Conservation (phyloP, 768 basidiomycete species). For the Crepidotus variabilis region DNA sequence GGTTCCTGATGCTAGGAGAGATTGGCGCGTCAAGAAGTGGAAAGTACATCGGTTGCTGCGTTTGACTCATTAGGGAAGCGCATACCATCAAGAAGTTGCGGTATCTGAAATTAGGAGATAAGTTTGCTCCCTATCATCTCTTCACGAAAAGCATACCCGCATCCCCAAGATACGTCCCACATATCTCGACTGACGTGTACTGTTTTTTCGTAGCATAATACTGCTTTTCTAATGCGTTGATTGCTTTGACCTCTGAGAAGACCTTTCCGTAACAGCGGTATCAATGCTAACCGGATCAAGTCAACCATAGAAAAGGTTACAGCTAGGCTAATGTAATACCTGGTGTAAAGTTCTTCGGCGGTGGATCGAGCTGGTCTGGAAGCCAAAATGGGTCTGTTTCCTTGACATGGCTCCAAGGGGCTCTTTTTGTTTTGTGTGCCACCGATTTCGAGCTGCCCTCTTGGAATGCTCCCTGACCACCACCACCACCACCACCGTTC, state of each 20-base stretch:
- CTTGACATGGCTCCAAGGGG: slow-evolving; percentile 14
- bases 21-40: slow-evolving; percentile 51
- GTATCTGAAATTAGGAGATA: slow-evolving; percentile 44
- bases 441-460: too few species aligned
- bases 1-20: slow-evolving; percentile 65
- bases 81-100: slow-evolving; percentile 83
- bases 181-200: slow-evolving; percentile 55
- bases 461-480: too few species aligned
- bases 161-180: slow-evolving; percentile 73
- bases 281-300: slow-evolving; percentile 43
- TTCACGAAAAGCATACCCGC: slow-evolving; percentile 44
- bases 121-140: slow-evolving; percentile 1
- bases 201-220: slow-evolving; percentile 57
- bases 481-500: too few species aligned
- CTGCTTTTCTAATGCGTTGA: slow-evolving; percentile 50
- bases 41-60: slow-evolving; percentile 56
- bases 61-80: slow-evolving; percentile 66
- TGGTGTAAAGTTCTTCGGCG: slow-evolving; percentile 57
- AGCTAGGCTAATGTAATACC: slow-evolving; percentile 31
- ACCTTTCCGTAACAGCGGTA: slow-evolving; percentile 56
- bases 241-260: slow-evolving; percentile 48
- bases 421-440: background rate
- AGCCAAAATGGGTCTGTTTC: slow-evolving; percentile 66
- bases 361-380: slow-evolving; percentile 35
- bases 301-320: background rate